phyloP scores from a whole-genome alignment of 345 rosid genomes.

The Rhizophora mangle region DNA sequence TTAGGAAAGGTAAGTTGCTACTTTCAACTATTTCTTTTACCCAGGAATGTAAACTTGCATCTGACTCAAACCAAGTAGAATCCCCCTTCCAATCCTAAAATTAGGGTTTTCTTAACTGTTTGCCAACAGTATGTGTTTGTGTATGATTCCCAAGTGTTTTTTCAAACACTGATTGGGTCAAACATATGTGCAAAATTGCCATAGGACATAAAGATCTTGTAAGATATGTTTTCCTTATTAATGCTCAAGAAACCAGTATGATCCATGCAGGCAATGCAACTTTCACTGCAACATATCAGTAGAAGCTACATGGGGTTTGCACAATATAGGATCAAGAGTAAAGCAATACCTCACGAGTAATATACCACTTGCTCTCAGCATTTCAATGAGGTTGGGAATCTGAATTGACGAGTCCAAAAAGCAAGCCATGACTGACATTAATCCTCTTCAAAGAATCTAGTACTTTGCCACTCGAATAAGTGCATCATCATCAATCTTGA shows the following conservation, averaged over 20 bases:
- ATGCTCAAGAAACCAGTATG: neutral
- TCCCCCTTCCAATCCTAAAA: neutral
- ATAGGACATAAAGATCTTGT: too few species aligned
- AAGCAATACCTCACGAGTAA: conserved; percentile 65
- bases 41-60: neutral
- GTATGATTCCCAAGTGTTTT: neutral
- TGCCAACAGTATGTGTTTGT: neutral
- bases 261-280: neutral
- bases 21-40: neutral
- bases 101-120: neutral
- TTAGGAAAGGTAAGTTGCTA: neutral
- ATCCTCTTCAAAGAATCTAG: conserved; percentile 55
- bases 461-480: conserved; percentile 89
- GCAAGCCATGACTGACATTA: conserved; percentile 60
- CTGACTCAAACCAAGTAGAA: neutral
- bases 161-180: too few species aligned
- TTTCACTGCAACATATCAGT: neutral
- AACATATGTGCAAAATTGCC: too few species aligned
- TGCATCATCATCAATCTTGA: conserved; percentile 99
- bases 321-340: neutral
- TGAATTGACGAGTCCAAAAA: conserved; percentile 83
- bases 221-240: too few species aligned
- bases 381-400: conserved; percentile 82
- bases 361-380: conserved; percentile 93
- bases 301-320: neutral